phyloP scores from a whole-genome alignment of 2,329 filamentous ascomycete genomes.

The Exophiala alcalophila region DNA sequence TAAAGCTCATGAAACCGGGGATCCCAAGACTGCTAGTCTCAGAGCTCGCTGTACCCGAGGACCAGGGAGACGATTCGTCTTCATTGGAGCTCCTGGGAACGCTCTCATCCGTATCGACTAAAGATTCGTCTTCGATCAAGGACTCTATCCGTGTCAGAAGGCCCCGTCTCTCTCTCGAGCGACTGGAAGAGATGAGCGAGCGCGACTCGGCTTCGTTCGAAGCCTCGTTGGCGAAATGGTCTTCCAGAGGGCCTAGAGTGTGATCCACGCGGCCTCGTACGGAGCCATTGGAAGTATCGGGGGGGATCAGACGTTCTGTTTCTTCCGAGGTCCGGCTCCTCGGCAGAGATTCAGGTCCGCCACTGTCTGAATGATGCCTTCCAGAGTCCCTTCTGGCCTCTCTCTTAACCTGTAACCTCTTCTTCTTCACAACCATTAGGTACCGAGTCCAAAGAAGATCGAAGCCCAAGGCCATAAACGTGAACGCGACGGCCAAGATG shows the following conservation, averaged over 20 bases:
- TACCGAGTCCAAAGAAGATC: conserved; percentile 34
- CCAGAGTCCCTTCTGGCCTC: conserved; percentile 6
- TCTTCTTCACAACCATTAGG: conserved; percentile 11
- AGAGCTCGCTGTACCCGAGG: conserved; percentile 11
- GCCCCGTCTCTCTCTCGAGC: too few relatives aligned
- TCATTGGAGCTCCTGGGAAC: conserved; percentile 17
- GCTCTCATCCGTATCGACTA: conserved; percentile 18
- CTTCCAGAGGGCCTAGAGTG: conserved; percentile 20
- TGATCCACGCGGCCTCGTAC: conserved; percentile 1
- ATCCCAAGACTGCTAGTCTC: conserved; percentile 17
- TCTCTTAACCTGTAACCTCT: conserved; percentile 3
- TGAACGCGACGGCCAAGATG: conserved; percentile 27
- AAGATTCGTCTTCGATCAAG: conserved; percentile 7
- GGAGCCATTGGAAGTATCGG: background rate
- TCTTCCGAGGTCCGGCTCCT: conserved; percentile 2
- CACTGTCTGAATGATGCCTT: conserved; percentile 4
- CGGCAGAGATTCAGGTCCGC: conserved; percentile 21
- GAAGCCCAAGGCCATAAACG: conserved; percentile 29
- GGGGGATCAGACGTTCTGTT: background rate
- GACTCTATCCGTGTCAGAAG: too few relatives aligned
- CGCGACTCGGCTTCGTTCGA: too few relatives aligned
- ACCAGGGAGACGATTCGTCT: conserved; percentile 7
- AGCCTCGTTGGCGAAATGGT: conserved; percentile 18
- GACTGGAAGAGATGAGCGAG: background rate
- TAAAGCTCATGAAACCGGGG: conserved; percentile 23